phyloP scores from a whole-genome alignment of 2,329 filamentous ascomycete genomes.

The Sporothrix dimorphospora region DNA sequence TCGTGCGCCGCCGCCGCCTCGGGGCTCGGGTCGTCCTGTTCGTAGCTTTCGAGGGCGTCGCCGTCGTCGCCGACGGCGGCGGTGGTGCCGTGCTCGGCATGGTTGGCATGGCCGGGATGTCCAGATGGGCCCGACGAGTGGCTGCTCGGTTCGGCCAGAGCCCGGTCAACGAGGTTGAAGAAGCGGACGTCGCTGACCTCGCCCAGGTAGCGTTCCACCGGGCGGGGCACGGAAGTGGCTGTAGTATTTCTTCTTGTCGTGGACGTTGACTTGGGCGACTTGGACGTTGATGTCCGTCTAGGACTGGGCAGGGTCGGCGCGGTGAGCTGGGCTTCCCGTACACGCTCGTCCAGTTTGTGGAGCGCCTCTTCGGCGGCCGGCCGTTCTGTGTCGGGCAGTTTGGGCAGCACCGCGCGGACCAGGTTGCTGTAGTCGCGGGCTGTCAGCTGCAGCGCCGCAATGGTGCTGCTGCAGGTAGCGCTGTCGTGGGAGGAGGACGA shows the following conservation, averaged over 20 bases:
- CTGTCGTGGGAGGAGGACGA: background rate
- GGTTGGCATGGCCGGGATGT: background rate
- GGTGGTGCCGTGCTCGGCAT: background rate
- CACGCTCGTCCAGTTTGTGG: background rate
- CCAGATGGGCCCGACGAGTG: background rate
- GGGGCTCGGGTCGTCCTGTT: conserved; percentile 27
- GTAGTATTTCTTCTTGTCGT: background rate
- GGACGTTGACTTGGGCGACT: background rate
- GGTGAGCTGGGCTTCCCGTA: background rate
- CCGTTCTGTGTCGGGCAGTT: background rate
- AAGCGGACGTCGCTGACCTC: conserved; percentile 46
- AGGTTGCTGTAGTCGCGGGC: conserved; percentile 26
- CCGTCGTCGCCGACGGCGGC: conserved; percentile 17
- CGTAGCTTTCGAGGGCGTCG: conserved; percentile 35
- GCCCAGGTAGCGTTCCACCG: conserved; percentile 41
- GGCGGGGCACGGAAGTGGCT: background rate
- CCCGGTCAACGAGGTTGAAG: conserved; percentile 41
- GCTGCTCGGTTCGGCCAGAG: conserved; percentile 30
- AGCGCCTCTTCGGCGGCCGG: background rate
- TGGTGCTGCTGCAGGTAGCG: background rate
- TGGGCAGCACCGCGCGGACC: background rate
- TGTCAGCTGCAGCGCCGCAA: background rate
- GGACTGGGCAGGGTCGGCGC: background rate
- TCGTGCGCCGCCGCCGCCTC: background rate
- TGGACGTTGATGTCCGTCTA: background rate